Conservation (phyloP, 257 asterid genomes). For the Solanum virginianum region DNA sequence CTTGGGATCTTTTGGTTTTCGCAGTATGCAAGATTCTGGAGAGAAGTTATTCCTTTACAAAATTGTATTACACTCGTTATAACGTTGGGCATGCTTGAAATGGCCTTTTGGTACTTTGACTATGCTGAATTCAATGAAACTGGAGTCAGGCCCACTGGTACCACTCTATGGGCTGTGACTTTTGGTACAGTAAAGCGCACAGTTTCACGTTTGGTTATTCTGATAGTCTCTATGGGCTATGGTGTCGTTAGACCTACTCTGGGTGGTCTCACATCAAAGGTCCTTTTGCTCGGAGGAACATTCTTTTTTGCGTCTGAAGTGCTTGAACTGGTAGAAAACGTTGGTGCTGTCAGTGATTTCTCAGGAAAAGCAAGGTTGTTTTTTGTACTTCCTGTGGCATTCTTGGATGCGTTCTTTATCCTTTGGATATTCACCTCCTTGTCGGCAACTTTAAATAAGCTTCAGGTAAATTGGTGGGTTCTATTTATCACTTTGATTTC, state of each 20-base stretch:
- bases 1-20: conserved; percentile 93
- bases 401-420: conserved; percentile 92
- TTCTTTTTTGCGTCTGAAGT: conserved; percentile 81
- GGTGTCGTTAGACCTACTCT: conserved; percentile 96
- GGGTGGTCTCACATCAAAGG: conserved; percentile 94
- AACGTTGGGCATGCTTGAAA: conserved; percentile 86
- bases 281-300: conserved; percentile 80
- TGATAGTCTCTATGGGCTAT: conserved; percentile 91
- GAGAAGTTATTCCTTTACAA: conserved; percentile 81
- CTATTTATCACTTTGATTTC: neutral
- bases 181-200: conserved; percentile 88
- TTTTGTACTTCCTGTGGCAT: conserved; percentile 83
- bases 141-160: conserved; percentile 79
- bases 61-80: conserved; percentile 82
- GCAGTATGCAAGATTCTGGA: conserved; percentile 87
- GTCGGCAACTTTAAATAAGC: conserved; percentile 79
- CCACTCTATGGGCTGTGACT: conserved; percentile 91
- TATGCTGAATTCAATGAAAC: conserved; percentile 82
- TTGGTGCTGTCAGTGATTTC: conserved; percentile 82
- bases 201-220: conserved; percentile 61
- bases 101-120: conserved; percentile 95
- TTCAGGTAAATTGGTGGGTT: conserved; percentile 58
- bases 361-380: conserved; percentile 87
- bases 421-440: conserved; percentile 91
- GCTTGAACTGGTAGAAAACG: conserved; percentile 82